Conservation (phyloP, 176 grass and related monocot species). For the Luzula sylvatica region DNA sequence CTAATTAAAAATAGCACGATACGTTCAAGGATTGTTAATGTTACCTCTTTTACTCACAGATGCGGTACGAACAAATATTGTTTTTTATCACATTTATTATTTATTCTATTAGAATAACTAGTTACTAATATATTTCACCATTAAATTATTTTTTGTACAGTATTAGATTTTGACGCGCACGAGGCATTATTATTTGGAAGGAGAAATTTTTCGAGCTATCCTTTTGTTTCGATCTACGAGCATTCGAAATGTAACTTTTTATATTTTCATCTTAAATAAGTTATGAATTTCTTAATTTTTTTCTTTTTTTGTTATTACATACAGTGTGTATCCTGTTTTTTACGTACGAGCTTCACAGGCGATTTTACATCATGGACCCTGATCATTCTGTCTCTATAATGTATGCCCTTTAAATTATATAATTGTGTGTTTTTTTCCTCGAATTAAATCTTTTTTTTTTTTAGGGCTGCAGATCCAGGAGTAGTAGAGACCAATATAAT, state of each 20-base stretch:
- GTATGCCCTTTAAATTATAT: conserved; percentile 31
- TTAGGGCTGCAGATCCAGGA: conserved; percentile 79
- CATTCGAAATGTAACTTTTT: conserved; percentile 62
- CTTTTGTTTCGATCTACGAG: conserved; percentile 56
- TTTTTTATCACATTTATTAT: not conserved
- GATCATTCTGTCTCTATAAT: conserved; percentile 52
- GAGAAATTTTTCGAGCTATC: conserved; percentile 34
- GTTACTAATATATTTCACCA: conserved; percentile 5
- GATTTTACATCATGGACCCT: conserved; percentile 29
- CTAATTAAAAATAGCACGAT: conserved; percentile 63
- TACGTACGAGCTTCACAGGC: conserved; percentile 80
- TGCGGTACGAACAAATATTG: conserved; percentile 38
- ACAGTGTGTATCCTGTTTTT: conserved; percentile 79
- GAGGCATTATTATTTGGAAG: conserved; percentile 31
- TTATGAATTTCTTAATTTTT: not conserved
- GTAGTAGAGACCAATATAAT: conserved; percentile 70
- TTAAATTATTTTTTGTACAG: conserved; percentile 26
- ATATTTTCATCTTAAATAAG: conserved; percentile 7
- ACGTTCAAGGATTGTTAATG: conserved; percentile 65
- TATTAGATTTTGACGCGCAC: conserved; percentile 38
- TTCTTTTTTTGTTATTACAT: not conserved
- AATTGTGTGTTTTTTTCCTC: conserved; percentile 1
- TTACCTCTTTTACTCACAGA: conserved; percentile 96
- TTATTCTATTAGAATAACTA: not conserved
- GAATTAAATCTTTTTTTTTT: not conserved